Evolutionary conservation across 1,284 basidiomycete genomes (phyloP).

Genomic region (Lignosus rhinocerotis): DNA sequence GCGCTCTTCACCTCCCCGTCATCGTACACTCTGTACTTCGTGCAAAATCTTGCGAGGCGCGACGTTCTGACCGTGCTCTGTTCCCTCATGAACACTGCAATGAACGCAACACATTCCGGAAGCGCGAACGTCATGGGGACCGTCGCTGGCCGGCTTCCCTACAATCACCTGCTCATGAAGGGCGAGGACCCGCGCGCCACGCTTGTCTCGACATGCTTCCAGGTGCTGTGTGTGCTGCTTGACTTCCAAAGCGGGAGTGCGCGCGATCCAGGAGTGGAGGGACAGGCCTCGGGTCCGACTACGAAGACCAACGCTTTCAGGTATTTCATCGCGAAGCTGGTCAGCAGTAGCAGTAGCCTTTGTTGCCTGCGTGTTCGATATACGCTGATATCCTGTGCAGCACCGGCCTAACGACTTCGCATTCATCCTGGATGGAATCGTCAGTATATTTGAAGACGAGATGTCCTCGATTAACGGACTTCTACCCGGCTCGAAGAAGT

Average conservation of each 20-base stretch:
- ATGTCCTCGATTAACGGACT: constrained; percentile 73
- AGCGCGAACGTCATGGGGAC: constrained; percentile 55
- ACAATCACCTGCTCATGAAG: constrained; percentile 89
- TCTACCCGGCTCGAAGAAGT: constrained; percentile 80
- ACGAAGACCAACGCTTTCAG: constrained; percentile 84
- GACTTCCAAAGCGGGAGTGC: constrained; percentile 82
- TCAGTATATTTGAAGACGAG: constrained; percentile 72
- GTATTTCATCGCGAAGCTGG: constrained; percentile 87
- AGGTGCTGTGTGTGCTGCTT: constrained; percentile 73
- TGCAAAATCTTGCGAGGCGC: constrained; percentile 76
- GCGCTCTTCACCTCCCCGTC: constrained; percentile 73
- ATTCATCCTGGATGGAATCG: constrained; percentile 77
- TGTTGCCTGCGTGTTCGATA: background rate
- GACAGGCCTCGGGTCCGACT: constrained; percentile 50
- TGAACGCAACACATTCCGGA: constrained; percentile 61
- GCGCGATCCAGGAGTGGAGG: constrained; percentile 50
- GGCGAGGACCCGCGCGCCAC: constrained; percentile 75
- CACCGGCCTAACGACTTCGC: constrained; percentile 87
- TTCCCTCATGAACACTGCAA: constrained; percentile 86
- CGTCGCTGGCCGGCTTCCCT: constrained; percentile 73
- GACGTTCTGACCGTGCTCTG: constrained; percentile 87
- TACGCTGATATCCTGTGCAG: constrained; percentile 38
- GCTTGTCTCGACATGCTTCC: constrained; percentile 72
- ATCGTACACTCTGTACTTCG: constrained; percentile 72
- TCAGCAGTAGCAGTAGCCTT: constrained; percentile 46